Percentiles rank a stretch among this genome's conserved stretches.
Evolutionary conservation across 106 monocot genomes (phyloP).

Genomic region (Dioscorea alata): DNA sequence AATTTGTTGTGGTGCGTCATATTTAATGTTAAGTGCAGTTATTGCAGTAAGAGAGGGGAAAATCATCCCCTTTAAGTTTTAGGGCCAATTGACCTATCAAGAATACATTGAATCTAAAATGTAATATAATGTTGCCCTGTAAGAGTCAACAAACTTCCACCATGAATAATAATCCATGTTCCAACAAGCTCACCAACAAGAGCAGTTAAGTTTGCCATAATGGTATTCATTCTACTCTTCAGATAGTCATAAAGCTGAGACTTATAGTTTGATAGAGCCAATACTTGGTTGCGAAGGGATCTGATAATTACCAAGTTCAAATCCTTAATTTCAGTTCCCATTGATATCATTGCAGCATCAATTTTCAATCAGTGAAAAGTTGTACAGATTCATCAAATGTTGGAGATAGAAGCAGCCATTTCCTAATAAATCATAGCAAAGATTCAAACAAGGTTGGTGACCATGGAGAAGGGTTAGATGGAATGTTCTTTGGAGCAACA

Average conservation of each 20-base stretch:
- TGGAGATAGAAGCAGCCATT: slow-evolving; percentile 44
- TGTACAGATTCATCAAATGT: slow-evolving; percentile 57
- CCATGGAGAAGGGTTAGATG: slow-evolving; percentile 65
- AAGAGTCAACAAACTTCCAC: slow-evolving; percentile 86
- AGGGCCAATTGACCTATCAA: slow-evolving; percentile 90
- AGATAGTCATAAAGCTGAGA: slow-evolving; percentile 79
- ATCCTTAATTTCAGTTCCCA: slow-evolving; percentile 94
- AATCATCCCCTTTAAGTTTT: slow-evolving; percentile 84
- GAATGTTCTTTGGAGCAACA: slow-evolving; percentile 41
- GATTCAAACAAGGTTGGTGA: slow-evolving; percentile 68
- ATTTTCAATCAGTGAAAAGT: slow-evolving; percentile 60
- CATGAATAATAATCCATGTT: slow-evolving; percentile 93
- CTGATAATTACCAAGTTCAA: slow-evolving; percentile 67
- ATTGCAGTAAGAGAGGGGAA: slow-evolving; percentile 90
- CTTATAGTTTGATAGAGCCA: slow-evolving; percentile 85
- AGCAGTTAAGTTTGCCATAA: slow-evolving; percentile 89
- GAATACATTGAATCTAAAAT: slow-evolving; percentile 91
- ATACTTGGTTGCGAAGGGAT: slow-evolving; percentile 81
- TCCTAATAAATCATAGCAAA: slow-evolving; percentile 62
- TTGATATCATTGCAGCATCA: slow-evolving; percentile 79
- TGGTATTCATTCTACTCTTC: slow-evolving; percentile 84
- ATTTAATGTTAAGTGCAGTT: slow-evolving; percentile 70
- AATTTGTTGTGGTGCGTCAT: no score
- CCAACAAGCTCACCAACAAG: slow-evolving; percentile 98
- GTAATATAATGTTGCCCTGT: slow-evolving; percentile 93